Percentiles rank a stretch among this genome's conserved stretches.
Conservation (phyloP, 2,329 filamentous ascomycete species). For the Botryotinia calthae region DNA sequence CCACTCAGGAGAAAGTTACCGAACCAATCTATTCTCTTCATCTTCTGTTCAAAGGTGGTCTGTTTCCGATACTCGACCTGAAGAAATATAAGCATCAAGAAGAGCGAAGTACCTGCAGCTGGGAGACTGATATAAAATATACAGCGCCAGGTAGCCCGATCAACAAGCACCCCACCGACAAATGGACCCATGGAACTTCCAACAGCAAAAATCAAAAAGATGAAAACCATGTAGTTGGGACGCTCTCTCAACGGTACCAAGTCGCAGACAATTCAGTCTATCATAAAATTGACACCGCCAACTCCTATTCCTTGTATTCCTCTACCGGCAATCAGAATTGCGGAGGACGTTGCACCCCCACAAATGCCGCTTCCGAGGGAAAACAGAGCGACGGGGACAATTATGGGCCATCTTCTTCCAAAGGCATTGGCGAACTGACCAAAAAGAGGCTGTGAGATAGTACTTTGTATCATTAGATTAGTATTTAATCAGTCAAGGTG, state of each 20-base stretch:
- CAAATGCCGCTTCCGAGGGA: slow-evolving; percentile 52
- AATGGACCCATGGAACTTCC: slow-evolving; percentile 43
- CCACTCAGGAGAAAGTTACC: slow-evolving; percentile 59
- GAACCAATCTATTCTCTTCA: slow-evolving; percentile 60
- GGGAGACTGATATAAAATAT: slow-evolving; percentile 27
- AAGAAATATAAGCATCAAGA: slow-evolving; percentile 23
- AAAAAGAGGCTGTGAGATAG: slow-evolving; percentile 29
- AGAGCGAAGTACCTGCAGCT: slow-evolving; percentile 22
- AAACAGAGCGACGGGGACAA: slow-evolving; percentile 47
- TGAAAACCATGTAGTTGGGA: slow-evolving; percentile 43
- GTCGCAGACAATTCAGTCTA: slow-evolving; percentile 50
- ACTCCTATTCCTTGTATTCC: slow-evolving; percentile 23
- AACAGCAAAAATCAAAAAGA: slow-evolving; percentile 43
- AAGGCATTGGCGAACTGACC: slow-evolving; percentile 53
- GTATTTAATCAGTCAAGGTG: too few species aligned
- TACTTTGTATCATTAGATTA: background rate
- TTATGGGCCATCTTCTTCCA: slow-evolving; percentile 46
- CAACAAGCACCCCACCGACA: slow-evolving; percentile 45
- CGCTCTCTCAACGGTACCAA: slow-evolving; percentile 49
- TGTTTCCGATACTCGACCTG: slow-evolving; percentile 20
- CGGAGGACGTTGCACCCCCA: slow-evolving; percentile 46
- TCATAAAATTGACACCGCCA: slow-evolving; percentile 46
- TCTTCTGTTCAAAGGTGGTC: slow-evolving; percentile 22
- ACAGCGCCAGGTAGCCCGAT: slow-evolving; percentile 42
- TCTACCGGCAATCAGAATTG: slow-evolving; percentile 51